These are phyloP conservation scores for Penicillium sp. DNA, from an alignment of 2,329 filamentous ascomycete species.

Conservation along the genomic window DNA sequence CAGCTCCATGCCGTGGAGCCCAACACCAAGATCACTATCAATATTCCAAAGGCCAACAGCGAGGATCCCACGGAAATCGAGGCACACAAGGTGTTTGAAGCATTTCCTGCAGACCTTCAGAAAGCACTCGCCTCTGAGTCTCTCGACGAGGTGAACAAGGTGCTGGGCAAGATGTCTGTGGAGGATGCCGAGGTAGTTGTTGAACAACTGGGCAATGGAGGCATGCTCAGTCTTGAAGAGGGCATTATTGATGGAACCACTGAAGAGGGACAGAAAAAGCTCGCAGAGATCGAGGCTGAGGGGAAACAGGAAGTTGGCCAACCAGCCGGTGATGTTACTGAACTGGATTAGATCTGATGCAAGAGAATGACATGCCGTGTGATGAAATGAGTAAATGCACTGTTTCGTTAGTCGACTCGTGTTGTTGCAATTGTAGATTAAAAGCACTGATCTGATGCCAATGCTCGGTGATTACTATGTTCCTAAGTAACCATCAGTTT, in stretches of 20 bases:
- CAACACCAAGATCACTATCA: constrained; percentile 84
- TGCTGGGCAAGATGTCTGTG: constrained; percentile 80
- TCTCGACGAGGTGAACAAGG: constrained; percentile 80
- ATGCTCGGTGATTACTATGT: too few species aligned
- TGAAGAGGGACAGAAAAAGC: constrained; percentile 69
- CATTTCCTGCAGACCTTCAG: constrained; percentile 74
- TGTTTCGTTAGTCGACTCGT: constrained; percentile 3
- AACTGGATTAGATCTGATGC: constrained; percentile 26
- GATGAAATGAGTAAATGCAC: constrained; percentile 6
- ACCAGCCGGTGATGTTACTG: constrained; percentile 46
- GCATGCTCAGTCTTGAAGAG: constrained; percentile 84
- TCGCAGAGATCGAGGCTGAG: constrained; percentile 67
- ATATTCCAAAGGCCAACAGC: constrained; percentile 64
- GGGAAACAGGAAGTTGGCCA: constrained; percentile 44
- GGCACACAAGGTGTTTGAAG: constrained; percentile 71
- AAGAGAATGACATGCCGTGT: constrained; percentile 1
- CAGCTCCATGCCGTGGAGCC: constrained; percentile 95
- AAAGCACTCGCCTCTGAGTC: constrained; percentile 81
- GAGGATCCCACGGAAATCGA: constrained; percentile 57
- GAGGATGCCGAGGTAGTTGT: constrained; percentile 83
- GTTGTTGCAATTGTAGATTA: too few species aligned
- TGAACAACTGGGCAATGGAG: constrained; percentile 71
- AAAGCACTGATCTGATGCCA: too few species aligned
- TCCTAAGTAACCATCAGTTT: too few species aligned
- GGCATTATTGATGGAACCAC: constrained; percentile 94